Base-by-base conservation (phyloP, 1,284 basidiomycete genomes). In the Phaffia rhodozyma region DNA sequence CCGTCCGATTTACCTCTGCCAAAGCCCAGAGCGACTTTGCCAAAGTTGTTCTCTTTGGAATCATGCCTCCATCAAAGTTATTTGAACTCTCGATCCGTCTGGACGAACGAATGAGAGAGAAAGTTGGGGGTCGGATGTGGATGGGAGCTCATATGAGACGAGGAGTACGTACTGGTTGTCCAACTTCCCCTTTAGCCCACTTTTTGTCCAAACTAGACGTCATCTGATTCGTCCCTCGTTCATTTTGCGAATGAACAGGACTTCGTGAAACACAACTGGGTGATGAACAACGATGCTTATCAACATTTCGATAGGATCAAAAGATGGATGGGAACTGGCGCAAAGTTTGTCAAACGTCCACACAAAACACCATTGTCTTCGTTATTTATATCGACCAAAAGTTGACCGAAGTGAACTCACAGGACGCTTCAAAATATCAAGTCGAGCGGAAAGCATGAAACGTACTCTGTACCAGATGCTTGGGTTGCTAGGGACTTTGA, bases 81-180 rank as follows among this genome's bases (percentile, higher is more conserved):
- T 63, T 72, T 5, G 66, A 69, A 0, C 68, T 80, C 52, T 76
- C 77, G 1, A 70, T 71, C 43, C 66, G 63, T 18, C 66, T 80
- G 43, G 72, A 68, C 21, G 32, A 69, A 6, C 75, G 78, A 20
- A 78, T 80, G 76, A 63, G 65, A 1, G 68, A 72, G 43, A 48
- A 69, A 38, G 74, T 71, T 16, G 70, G 60, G 0, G 79, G 79
- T 3, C 70, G 79, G 21, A 71, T 75, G 55, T 80, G 80, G 80
- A 73, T 79, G 71, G 76, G 75, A 38, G 78, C 76, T 2, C 80
- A 80, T 48, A 79, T 81, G 78, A 75, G 79, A 30, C 72, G 79
- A 47, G 79, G 80, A 1, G 80, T 60, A 49, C 47, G 63, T 60
- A 18, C 21, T 23, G 13, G 30, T 56, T 30, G 13, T n/a, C 9